Base-by-base conservation (phyloP, 2,329 filamentous ascomycete genomes). In the Verticillium albo-atrum region DNA sequence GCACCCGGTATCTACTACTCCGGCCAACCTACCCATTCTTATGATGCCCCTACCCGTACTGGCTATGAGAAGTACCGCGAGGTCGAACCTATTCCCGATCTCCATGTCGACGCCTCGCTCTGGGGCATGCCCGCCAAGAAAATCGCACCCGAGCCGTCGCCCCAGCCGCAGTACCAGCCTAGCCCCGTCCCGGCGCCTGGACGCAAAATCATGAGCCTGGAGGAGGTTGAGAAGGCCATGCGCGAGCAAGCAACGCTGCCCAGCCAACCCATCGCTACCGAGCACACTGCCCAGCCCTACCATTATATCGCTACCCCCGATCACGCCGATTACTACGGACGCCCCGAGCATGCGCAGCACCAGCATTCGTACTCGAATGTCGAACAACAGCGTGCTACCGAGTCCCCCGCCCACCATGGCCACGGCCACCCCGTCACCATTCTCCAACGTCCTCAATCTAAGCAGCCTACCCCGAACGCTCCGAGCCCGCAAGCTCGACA, bases 171-270 rank as follows among this genome's bases (percentile, higher is more conserved):
- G 50, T 28, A 27, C 9, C 25, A 76, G 65, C 63, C 77, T 17
- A 67, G 74, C 20, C 66, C 70, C 6, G 67, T 71, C 27, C 65
- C 67, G 37, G 68, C 77, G 54, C 68, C 68, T 20, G 71, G 82
- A 50, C 87, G 87, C 68, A 97, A 93, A 78, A 89, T 97, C 77
- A 88, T 99, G 89, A 98, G 92, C 68, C 75, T 99, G 69, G 95
- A 98, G 72, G 95, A 99, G 77, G 93, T 99, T 23, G 95, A 99
- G 77, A 94, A 94, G 58, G 88, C 92, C 64, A 93, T 99, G 89
- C 86, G 90, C 61, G 82, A 84, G 34, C 89, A 93, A 66, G 77
- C 85, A 32, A 82, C 81, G 62, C 75, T 25, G 66, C 12, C 71
- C 65, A 30, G 63, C 20, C 69, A 76, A 59, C 70, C 74, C 7